Evolutionary conservation across 345 rosid species (phyloP), one percentile per base, ranked within the genome.

Genomic region (Dimocarpus longan): DNA sequence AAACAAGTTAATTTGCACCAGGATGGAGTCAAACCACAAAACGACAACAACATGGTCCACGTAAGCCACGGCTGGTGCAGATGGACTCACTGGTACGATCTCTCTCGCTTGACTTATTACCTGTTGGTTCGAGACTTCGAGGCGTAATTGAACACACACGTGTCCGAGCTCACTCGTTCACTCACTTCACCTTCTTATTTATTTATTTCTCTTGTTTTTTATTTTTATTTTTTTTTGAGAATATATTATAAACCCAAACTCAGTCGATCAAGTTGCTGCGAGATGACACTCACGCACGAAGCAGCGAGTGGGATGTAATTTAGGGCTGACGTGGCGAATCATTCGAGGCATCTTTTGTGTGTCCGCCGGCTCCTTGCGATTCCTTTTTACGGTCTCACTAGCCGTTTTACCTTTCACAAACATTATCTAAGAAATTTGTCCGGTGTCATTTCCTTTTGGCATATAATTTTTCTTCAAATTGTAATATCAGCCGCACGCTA

Each of bases 311-410:
- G 8, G 10, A 7, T 0, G 4, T 18, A 50, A 16, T 56, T 54
- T 65, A 76, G 78, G 83, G 83, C 79, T 80, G 37, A 74, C 77
- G 80, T 84, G 78, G 80, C 78, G 66, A 74, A 84, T 78, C 75
- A 56, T 0, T 46, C 8, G 40, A 56, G 80, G 78, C 80, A 75
- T 80, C 84, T 78, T 71, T 75, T 13, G 44, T n/a, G 7, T 73
- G 37, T 3, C 19, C 79, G 77, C 74, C 79, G 81, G 80, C 66
- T 39, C 37, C 2, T 46, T 19, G 18, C 48, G 42, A n/a, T 70
- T 62, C 59, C 19, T 75, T 69, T 46, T 0, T 4, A 3, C 26
- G 68, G 43, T 32, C 43, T 57, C 57, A 48, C 13, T 22, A 8
- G 5, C n/a, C 42, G 8, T 24, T 40, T 60, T 42, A 21, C 21